Evolutionary conservation across 179 eudicot genomes (phyloP).

Genomic region (Silene vulgaris): DNA sequence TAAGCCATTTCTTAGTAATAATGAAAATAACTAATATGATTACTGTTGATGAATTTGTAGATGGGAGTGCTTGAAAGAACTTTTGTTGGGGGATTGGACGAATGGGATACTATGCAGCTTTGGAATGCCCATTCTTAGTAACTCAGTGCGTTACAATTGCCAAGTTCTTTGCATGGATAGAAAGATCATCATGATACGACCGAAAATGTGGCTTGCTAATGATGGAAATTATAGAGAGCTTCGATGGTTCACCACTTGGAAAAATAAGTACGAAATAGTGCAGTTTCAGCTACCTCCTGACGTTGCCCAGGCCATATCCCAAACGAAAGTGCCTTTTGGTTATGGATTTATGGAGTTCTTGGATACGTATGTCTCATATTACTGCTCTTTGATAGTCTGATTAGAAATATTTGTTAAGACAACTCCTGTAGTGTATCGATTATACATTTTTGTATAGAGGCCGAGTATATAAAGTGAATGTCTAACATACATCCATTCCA

Average conservation of each 20-base stretch:
- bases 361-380: conserved; percentile 62
- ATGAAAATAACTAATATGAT: background rate
- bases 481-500: no score
- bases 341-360: conserved; percentile 75
- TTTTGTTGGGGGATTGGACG: conserved; percentile 76
- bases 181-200: conserved; percentile 85
- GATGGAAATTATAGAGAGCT: conserved; percentile 96
- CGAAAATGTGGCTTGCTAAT: conserved; percentile 94
- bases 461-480: conserved; percentile 23
- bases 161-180: conserved; percentile 81
- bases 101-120: conserved; percentile 88
- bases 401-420: background rate
- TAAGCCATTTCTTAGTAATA: background rate
- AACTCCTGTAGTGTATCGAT: background rate
- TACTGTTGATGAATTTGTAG: conserved; percentile 37
- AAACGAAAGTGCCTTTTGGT: conserved; percentile 73
- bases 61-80: conserved; percentile 89
- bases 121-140: conserved; percentile 84
- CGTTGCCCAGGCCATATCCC: conserved; percentile 59
- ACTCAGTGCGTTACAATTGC: conserved; percentile 87
- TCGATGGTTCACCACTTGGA: conserved; percentile 94
- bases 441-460: conserved; percentile 64
- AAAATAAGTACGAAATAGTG: conserved; percentile 56
- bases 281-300: conserved; percentile 73
- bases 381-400: background rate